phyloP scores from a whole-genome alignment of 1,139 yeast genomes.

The Sugiyamaella grinbergsii region DNA sequence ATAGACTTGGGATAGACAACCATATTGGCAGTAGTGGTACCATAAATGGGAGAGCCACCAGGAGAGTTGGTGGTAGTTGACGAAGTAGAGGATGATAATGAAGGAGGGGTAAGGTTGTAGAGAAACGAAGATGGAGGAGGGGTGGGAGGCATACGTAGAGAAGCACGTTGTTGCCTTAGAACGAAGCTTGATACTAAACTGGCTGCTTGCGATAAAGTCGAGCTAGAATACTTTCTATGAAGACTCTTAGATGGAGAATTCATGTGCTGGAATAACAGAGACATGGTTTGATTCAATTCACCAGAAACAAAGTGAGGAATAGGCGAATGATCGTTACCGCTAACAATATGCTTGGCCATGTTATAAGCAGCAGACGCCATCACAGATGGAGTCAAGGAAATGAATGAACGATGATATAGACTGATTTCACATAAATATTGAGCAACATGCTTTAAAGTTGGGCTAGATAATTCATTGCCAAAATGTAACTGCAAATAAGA shows the following conservation, averaged over 20 bases:
- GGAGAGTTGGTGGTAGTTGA: constrained; percentile 20
- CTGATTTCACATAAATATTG: constrained; percentile 79
- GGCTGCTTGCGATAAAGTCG: constrained; percentile 37
- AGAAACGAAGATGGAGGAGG: constrained; percentile 28
- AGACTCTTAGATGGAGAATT: constrained; percentile 43
- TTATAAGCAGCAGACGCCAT: constrained; percentile 71
- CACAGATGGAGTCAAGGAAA: constrained; percentile 61
- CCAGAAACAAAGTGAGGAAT: constrained; percentile 30
- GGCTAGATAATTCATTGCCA: constrained; percentile 31
- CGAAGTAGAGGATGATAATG: constrained; percentile 20
- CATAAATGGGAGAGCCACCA: constrained; percentile 18
- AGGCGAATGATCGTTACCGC: constrained; percentile 27
- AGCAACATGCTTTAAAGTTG: constrained; percentile 43
- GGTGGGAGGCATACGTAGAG: constrained; percentile 30
- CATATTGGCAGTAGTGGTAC: background rate
- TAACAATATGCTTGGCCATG: constrained; percentile 67
- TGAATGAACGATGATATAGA: constrained; percentile 67
- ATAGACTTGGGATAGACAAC: constrained; percentile 5
- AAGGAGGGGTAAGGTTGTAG: constrained; percentile 16
- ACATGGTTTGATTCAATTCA: constrained; percentile 38
- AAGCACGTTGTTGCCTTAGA: constrained; percentile 28
- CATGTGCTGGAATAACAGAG: constrained; percentile 42
- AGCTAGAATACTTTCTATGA: constrained; percentile 43
- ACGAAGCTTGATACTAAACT: constrained; percentile 38
- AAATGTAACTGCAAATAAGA: constrained; percentile 38